A percentile compares a stretch with the other conserved stretches of the same genome.
Evolutionary conservation across 192 early-diverging fungal genomes (phyloP).

Genomic region (Funneliformis mosseae): DNA sequence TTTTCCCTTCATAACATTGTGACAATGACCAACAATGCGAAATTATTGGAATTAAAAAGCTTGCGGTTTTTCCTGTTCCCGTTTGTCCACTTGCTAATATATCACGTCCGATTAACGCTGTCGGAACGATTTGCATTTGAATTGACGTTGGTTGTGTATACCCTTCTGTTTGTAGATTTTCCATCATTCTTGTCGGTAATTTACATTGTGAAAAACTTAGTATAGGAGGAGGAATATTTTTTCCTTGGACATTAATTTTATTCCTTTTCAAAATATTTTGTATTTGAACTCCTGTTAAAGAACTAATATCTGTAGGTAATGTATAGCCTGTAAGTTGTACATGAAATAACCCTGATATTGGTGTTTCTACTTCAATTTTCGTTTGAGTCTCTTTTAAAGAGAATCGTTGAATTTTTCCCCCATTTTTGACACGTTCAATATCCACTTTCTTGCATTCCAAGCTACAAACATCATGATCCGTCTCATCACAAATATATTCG

Average conservation of each 20-base stretch:
- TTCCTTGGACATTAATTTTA: slow-evolving; percentile 46
- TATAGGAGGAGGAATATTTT: slow-evolving; percentile 47
- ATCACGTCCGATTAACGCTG: slow-evolving; percentile 50
- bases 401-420: no score
- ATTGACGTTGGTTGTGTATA: slow-evolving; percentile 39
- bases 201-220: slow-evolving; percentile 48
- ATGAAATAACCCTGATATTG: slow-evolving; percentile 16
- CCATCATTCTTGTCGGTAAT: slow-evolving; percentile 41
- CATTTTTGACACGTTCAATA: slow-evolving; percentile 15
- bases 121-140: slow-evolving; percentile 46
- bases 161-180: slow-evolving; percentile 40
- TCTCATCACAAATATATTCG: slow-evolving; percentile 24
- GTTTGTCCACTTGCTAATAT: slow-evolving; percentile 54
- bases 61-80: slow-evolving; percentile 55
- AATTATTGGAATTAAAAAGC: slow-evolving; percentile 52
- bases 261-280: slow-evolving; percentile 39
- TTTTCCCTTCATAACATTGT: slow-evolving; percentile 22
- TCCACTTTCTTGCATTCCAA: slow-evolving; percentile 27
- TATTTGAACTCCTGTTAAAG: slow-evolving; percentile 19
- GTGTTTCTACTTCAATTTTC: not conserved
- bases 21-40: slow-evolving; percentile 41
- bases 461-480: slow-evolving; percentile 26
- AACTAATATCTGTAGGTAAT: slow-evolving; percentile 5
- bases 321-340: slow-evolving; percentile 13
- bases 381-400: not conserved